Evolutionary conservation across 768 basidiomycete genomes (phyloP), one percentile per base, ranked within the genome.

Genomic region (Termitomyces sp.): DNA sequence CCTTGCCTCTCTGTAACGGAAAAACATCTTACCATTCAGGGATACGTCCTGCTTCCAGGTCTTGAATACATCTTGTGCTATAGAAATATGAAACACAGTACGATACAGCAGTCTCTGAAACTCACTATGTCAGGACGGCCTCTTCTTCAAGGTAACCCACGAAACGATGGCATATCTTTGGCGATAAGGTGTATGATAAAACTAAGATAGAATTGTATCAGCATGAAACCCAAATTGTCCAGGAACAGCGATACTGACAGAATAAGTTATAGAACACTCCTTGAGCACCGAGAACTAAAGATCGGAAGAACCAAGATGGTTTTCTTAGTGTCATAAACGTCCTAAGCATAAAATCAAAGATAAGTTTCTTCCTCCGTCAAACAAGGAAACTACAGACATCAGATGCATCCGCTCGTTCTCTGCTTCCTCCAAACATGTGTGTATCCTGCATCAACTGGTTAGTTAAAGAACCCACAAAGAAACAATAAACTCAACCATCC

Each of bases 391-490:
- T 45, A 69, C 81, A 66, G 59, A 91, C 89, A 95, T 90, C 53
- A 95, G 78, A 70, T 96, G 94, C 92, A 97, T 96, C 36, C 96
- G 79, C 74, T 99, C 96, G 69, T 98, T 98, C 68, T 98, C 94
- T 13, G 94, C 94, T 75, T 97, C 96, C 68, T 94, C 89, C 18
- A 97, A 75, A 45, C 93, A 82, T 6, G 93, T 95, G 69, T 94
- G 92, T 62, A 97, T 97, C 94, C 94, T 94, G 38, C 83, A 28
- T 77, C 77, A 64, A 84, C 81, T 28, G 36, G 22, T 58, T 81
- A 77, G 63, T 76, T 72, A 24, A 12, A 46, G 0, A 35, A 16
- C 3, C 9, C 8, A 10, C 18, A 24, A 43, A 28, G n/a, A 28
- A 20, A 35, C 8, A 42, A 30, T 13, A 36, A 24, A 56, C 55